A percentile compares a stretch with the other conserved stretches of the same genome.
phyloP scores from a whole-genome alignment of 768 basidiomycete species.

The Trametes villosa region DNA sequence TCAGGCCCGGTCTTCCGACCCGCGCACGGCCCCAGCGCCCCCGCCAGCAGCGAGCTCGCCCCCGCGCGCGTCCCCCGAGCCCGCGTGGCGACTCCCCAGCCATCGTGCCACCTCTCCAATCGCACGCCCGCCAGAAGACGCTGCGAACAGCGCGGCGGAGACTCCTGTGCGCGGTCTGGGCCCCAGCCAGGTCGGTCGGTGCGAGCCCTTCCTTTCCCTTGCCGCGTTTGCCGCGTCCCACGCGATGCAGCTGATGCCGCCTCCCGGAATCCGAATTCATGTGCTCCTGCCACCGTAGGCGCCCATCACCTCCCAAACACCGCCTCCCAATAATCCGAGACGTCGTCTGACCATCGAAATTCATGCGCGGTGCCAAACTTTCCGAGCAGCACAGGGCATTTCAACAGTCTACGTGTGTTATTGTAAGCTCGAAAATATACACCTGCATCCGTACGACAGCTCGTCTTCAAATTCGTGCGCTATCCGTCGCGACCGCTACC shows the following conservation, averaged over 20 bases:
- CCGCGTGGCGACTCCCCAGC: neutral
- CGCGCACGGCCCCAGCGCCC: neutral
- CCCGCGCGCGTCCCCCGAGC: neutral
- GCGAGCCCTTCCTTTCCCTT: neutral
- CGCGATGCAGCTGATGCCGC: neutral
- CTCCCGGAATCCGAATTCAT: neutral
- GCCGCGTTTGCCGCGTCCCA: slow-evolving; percentile 9
- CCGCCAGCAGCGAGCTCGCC: neutral
- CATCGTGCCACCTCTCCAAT: slow-evolving; percentile 6
- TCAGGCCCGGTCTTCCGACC: neutral
- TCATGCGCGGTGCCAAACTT: too few relatives aligned
- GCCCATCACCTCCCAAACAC: neutral
- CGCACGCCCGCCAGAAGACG: neutral
- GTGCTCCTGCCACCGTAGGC: neutral
- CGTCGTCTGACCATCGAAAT: neutral
- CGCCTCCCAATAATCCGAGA: slow-evolving; percentile 2
- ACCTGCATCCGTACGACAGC: too few relatives aligned
- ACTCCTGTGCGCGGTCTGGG: neutral
- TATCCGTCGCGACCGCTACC: too few relatives aligned
- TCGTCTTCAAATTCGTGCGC: too few relatives aligned
- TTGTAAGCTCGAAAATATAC: too few relatives aligned
- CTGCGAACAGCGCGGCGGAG: neutral
- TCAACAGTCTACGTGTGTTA: too few relatives aligned
- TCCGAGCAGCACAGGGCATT: too few relatives aligned
- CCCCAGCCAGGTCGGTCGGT: slow-evolving; percentile 2